A percentile compares a stretch with the other conserved stretches of the same genome.
These are phyloP conservation scores for Pichia nakasei DNA, from an alignment of 805 yeast species.

Conservation along the genomic window DNA sequence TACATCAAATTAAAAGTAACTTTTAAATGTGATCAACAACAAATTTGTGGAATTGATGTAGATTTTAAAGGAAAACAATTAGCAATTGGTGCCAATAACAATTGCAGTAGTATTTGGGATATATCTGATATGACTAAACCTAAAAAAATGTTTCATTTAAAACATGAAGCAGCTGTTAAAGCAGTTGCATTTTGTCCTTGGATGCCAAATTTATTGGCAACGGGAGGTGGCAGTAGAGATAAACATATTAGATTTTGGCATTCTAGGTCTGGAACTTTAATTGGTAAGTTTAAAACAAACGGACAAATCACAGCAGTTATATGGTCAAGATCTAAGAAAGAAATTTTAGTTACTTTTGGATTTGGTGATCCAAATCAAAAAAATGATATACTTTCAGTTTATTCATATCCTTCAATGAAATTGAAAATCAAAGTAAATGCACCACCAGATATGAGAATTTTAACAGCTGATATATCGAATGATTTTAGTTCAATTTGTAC, in stretches of 20 bases:
- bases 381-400: slow-evolving; percentile 49
- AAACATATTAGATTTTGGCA: slow-evolving; percentile 84
- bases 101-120: slow-evolving; percentile 73
- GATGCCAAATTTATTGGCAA: slow-evolving; percentile 70
- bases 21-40: slow-evolving; percentile 45
- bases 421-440: slow-evolving; percentile 42
- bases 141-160: slow-evolving; percentile 36
- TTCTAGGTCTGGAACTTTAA: slow-evolving; percentile 62
- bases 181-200: slow-evolving; percentile 90
- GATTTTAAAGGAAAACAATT: slow-evolving; percentile 44
- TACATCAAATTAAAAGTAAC: slow-evolving; percentile 15
- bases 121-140: slow-evolving; percentile 37
- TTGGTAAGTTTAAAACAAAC: slow-evolving; percentile 45
- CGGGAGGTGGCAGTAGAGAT: slow-evolving; percentile 88
- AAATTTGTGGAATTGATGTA: slow-evolving; percentile 59
- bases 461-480: slow-evolving; percentile 62
- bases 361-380: slow-evolving; percentile 45
- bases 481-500: slow-evolving; percentile 55
- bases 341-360: slow-evolving; percentile 76
- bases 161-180: slow-evolving; percentile 81
- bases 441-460: slow-evolving; percentile 43
- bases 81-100: slow-evolving; percentile 83
- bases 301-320: slow-evolving; percentile 73
- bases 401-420: slow-evolving; percentile 57
- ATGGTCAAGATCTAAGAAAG: slow-evolving; percentile 62